phyloP scores from a whole-genome alignment of 345 rosid genomes.

The Syzygium aqueum region DNA sequence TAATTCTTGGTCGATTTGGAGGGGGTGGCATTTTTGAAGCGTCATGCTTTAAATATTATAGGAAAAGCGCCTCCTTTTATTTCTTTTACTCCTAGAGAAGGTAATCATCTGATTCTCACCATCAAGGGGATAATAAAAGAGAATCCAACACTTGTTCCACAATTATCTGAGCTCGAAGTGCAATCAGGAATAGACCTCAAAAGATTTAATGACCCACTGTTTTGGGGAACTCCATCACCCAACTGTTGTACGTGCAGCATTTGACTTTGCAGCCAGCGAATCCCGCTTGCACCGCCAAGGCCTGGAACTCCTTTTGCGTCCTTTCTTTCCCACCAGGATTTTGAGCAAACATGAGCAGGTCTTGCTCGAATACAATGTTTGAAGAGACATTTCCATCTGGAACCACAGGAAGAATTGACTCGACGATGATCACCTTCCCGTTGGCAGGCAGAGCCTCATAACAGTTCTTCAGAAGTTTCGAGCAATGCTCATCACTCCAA shows the following conservation, averaged over 20 bases:
- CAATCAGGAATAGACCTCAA: not conserved
- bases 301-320: constrained; percentile 27
- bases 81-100: not conserved
- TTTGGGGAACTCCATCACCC: constrained; percentile 24
- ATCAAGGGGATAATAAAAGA: not conserved
- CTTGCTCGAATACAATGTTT: constrained; percentile 24
- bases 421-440: constrained; percentile 37
- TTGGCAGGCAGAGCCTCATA: constrained; percentile 22
- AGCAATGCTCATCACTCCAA: constrained; percentile 35
- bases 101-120: not conserved
- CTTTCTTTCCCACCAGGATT: constrained; percentile 39
- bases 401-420: constrained; percentile 22
- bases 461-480: constrained; percentile 39
- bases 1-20: not conserved
- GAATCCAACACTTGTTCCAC: not conserved
- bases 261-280: constrained; percentile 15
- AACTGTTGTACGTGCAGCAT: constrained; percentile 7
- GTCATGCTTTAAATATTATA: not conserved
- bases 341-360: constrained; percentile 39
- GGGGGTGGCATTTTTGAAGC: not conserved
- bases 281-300: constrained; percentile 27
- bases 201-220: not conserved
- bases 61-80: no score
- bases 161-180: not conserved
- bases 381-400: constrained; percentile 16